phyloP scores from a whole-genome alignment of 805 yeast species.

The Wickerhamiella australiensis region DNA sequence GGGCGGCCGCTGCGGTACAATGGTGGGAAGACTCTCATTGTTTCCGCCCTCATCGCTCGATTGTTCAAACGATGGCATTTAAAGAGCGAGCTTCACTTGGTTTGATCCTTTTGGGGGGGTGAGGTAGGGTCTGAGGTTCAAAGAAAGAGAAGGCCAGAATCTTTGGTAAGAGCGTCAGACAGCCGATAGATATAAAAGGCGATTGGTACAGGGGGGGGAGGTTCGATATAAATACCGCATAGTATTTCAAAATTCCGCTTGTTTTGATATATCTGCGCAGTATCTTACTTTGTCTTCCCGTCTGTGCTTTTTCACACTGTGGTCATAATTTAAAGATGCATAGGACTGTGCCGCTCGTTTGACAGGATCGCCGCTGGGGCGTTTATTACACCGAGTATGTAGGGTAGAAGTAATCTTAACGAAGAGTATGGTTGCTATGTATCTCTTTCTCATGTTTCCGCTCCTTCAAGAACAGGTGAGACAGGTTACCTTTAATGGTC shows the following conservation, averaged over 20 bases:
- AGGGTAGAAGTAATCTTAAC: too few species aligned
- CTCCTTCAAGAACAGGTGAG: not conserved
- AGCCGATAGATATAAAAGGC: not conserved
- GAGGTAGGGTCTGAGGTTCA: not conserved
- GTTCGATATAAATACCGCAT: not conserved
- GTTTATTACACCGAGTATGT: too few species aligned
- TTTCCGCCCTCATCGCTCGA: not conserved
- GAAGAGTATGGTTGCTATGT: too few species aligned
- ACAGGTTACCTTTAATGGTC: not conserved
- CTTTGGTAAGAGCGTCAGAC: not conserved
- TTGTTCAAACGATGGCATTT: not conserved
- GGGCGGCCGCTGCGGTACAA: not conserved
- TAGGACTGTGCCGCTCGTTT: not conserved
- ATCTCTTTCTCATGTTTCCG: too few species aligned
- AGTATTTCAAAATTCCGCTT: not conserved
- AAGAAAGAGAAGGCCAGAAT: not conserved
- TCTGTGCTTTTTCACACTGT: too few species aligned
- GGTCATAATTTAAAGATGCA: not conserved
- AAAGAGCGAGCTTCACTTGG: not conserved
- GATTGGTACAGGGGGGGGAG: not conserved
- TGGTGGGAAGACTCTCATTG: not conserved
- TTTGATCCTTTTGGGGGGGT: not conserved
- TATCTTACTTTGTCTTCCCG: not conserved
- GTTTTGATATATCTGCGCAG: not conserved
- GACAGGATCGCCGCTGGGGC: too few species aligned